Evolutionary conservation across 768 basidiomycete species (phyloP).

Genomic region (Kwoniella europaea): DNA sequence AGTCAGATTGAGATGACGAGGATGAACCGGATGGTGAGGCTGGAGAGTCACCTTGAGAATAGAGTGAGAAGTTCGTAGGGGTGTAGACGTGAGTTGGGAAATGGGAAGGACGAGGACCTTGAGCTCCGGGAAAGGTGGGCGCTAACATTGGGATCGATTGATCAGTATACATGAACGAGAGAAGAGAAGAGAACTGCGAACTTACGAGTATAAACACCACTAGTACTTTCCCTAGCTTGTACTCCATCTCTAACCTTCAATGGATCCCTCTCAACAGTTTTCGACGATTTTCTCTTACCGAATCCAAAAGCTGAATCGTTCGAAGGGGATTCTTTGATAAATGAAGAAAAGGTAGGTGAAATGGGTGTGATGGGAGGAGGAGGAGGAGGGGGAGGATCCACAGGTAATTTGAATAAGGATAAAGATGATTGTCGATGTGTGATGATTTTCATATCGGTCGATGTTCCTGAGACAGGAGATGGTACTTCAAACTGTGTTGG

Average conservation of each 20-base stretch:
- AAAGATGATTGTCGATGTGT: conserved; percentile 14
- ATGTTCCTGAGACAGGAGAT: neutral
- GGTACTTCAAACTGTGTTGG: neutral
- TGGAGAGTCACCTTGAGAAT: conserved; percentile 8
- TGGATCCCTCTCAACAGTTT: conserved; percentile 23
- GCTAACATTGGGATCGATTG: conserved; percentile 4
- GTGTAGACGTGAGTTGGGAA: conserved; percentile 34
- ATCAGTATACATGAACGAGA: too few species aligned
- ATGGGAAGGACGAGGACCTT: conserved; percentile 31
- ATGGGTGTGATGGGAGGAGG: neutral
- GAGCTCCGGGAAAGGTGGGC: conserved; percentile 30
- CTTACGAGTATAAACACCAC: conserved; percentile 38
- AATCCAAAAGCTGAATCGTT: conserved; percentile 11
- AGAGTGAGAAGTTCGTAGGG: conserved; percentile 26
- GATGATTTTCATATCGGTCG: conserved; percentile 3
- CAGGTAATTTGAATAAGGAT: conserved; percentile 17
- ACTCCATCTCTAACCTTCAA: conserved; percentile 27
- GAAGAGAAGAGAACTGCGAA: too few species aligned
- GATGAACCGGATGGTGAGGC: conserved; percentile 24
- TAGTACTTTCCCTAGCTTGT: conserved; percentile 13
- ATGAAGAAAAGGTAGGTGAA: neutral
- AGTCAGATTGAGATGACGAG: conserved; percentile 23
- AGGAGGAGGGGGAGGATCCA: conserved; percentile 14
- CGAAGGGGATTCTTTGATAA: conserved; percentile 2
- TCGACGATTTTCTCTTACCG: conserved; percentile 12